phyloP scores from a whole-genome alignment of 1,284 basidiomycete genomes.

The Papiliotrema flavescens region DNA sequence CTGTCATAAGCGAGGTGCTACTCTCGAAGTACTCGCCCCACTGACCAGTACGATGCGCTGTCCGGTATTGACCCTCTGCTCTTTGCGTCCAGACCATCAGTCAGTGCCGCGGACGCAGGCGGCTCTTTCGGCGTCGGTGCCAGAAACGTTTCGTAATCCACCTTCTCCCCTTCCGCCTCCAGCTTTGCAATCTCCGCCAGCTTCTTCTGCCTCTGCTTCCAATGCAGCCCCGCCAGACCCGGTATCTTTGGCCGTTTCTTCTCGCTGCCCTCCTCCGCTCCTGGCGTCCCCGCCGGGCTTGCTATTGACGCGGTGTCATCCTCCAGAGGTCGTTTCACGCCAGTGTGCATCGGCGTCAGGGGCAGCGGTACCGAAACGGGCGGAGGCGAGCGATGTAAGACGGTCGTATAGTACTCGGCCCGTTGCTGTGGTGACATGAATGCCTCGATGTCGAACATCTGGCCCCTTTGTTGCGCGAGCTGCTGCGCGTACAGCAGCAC shows the following conservation, averaged over 20 bases:
- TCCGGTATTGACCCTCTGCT: constrained; percentile 18
- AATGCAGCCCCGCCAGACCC: constrained; percentile 20
- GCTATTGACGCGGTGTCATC: background rate
- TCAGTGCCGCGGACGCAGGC: background rate
- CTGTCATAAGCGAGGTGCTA: constrained; percentile 18
- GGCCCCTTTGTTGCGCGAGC: constrained; percentile 25
- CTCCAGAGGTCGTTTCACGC: background rate
- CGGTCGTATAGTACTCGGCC: constrained; percentile 19
- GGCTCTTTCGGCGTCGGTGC: background rate
- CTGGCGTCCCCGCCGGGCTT: background rate
- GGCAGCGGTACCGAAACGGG: background rate
- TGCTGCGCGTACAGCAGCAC: constrained; percentile 35
- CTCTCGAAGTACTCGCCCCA: too few relatives aligned
- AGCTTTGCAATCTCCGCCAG: constrained; percentile 16
- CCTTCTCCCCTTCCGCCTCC: constrained; percentile 11
- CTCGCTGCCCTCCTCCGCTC: background rate
- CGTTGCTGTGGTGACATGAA: constrained; percentile 26
- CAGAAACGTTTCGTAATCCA: background rate
- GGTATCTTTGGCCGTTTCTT: constrained; percentile 1
- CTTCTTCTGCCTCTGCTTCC: constrained; percentile 24
- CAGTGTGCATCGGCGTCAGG: background rate
- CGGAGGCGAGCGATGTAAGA: background rate
- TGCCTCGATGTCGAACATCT: constrained; percentile 35
- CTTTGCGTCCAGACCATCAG: constrained; percentile 8
- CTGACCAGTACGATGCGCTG: constrained; percentile 38